A percentile compares a stretch with the other conserved stretches of the same genome.
These are phyloP conservation scores for Solanum sitiens DNA, from an alignment of 257 asterid species.

Conservation along the genomic window DNA sequence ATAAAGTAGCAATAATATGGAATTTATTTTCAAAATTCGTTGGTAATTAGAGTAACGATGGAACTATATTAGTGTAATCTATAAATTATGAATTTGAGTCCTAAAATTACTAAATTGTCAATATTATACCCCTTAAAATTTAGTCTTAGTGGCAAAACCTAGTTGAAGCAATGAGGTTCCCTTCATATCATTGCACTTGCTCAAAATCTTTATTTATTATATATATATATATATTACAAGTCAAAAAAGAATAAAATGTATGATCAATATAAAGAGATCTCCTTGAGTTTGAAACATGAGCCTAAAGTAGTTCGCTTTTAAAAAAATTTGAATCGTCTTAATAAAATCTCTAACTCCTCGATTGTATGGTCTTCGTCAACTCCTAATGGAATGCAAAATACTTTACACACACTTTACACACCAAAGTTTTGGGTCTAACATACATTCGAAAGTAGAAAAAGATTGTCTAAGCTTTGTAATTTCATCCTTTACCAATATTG, in stretches of 20 bases:
- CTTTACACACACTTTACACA: too few relatives aligned
- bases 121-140: neutral
- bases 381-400: neutral
- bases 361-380: too few relatives aligned
- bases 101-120: neutral
- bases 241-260: too few relatives aligned
- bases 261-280: too few relatives aligned
- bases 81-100: neutral
- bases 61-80: neutral
- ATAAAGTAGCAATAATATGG: too few relatives aligned
- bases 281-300: too few relatives aligned
- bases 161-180: neutral
- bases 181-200: neutral
- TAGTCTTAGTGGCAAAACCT: neutral
- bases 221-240: too few relatives aligned
- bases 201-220: neutral
- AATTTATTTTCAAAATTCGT: too few relatives aligned
- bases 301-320: neutral
- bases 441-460: neutral
- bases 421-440: neutral
- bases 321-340: too few relatives aligned
- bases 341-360: neutral
- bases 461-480: too few relatives aligned
- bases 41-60: neutral
- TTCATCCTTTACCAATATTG: too few relatives aligned